Evolutionary conservation across 73 alveolate species (phyloP), one percentile per base, ranked within the genome.

Genomic region (Blepharisma stoltei): DNA sequence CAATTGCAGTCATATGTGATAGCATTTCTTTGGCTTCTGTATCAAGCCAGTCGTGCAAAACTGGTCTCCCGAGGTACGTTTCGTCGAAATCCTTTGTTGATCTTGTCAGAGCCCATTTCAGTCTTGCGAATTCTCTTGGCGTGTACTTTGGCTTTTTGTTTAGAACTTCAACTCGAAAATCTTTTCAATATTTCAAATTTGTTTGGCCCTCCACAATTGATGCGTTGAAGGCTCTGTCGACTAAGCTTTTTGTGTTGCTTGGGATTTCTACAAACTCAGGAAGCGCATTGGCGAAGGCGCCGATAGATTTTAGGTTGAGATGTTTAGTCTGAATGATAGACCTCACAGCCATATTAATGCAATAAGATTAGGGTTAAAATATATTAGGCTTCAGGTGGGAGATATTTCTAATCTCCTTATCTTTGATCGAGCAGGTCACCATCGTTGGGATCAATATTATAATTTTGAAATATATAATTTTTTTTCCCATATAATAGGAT

Each of bases 71-170:
- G 0, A 60, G 45, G 47, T 60, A 60, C 0, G 48, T 20, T 60
- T 60, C 73, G 3, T 14, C 38, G 2, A 60, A 25, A 14, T 9
- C 14, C 23, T n/a, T 14, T 8, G 46, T 25, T 1, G 46, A 9
- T 14, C 23, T 14, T 8, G 46, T 14, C n/a, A 60, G 73, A 1
- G 48, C 0, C 6, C 0, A 60, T 38, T 60, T 60, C 2, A 60
- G 23, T 47, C 73, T 60, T 25, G 73, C 73, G 14, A 60, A 60
- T 60, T 60, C 73, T 20, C 73, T n/a, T 9, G 73, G 73, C 14
- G 73, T 60, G 14, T 1, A 38, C 46, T 60, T n/a, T 8, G 73
- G 73, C 46, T 60, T n/a, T 60, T 60, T 60, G 38, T 60, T n/a
- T 5, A 60, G 5, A 60, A 38, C 73, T 25, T 60, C 73, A 60